phyloP scores from a whole-genome alignment of 768 basidiomycete species.

The Termitomyces sp. region DNA sequence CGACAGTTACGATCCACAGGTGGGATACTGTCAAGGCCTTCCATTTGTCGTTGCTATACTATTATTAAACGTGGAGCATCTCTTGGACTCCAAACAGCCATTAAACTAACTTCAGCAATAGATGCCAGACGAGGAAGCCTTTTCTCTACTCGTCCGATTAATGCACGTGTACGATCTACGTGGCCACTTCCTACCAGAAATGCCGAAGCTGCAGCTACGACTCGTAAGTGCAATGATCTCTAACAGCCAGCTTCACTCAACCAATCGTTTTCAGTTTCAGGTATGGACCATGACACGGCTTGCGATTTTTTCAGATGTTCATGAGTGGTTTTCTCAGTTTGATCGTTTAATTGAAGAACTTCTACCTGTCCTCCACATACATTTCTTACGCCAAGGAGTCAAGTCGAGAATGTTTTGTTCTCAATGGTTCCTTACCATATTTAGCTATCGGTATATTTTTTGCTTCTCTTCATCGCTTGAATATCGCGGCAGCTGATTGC shows the following conservation, averaged over 20 bases:
- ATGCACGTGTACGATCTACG: constrained; percentile 97
- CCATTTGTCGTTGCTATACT: constrained; percentile 95
- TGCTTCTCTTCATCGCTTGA: neutral
- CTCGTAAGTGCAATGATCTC: constrained; percentile 45
- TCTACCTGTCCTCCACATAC: constrained; percentile 87
- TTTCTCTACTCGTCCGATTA: constrained; percentile 87
- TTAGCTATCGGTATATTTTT: constrained; percentile 77
- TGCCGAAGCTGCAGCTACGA: constrained; percentile 94
- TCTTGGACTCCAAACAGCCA: neutral
- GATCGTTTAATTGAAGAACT: constrained; percentile 92
- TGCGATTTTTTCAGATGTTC: neutral
- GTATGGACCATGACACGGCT: constrained; percentile 25
- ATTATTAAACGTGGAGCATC: constrained; percentile 70
- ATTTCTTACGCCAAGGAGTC: constrained; percentile 89
- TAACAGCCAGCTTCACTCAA: neutral
- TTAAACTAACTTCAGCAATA: constrained; percentile 25
- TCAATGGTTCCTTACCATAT: constrained; percentile 98
- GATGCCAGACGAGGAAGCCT: constrained; percentile 99
- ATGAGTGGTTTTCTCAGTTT: constrained; percentile 46
- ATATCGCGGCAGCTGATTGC: neutral
- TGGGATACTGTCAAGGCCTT: constrained; percentile 96
- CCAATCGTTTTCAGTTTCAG: constrained; percentile 43
- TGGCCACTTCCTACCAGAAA: constrained; percentile 97
- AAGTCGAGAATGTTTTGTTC: constrained; percentile 99
- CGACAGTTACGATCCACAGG: constrained; percentile 78